phyloP scores from a whole-genome alignment of 1,284 basidiomycete genomes.

The Rhodofomes roseus region DNA sequence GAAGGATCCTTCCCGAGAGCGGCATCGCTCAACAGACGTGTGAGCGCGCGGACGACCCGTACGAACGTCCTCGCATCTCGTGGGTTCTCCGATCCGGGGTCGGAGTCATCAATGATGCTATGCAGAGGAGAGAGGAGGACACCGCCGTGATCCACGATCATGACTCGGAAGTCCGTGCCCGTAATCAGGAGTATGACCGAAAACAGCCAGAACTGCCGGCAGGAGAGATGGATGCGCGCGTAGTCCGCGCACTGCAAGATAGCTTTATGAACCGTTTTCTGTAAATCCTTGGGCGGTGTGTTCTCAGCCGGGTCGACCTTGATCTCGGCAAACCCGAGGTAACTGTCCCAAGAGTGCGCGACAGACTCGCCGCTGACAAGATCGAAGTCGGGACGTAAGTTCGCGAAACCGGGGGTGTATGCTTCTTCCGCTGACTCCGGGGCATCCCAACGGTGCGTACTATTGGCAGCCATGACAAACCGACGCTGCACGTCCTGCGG shows the following conservation, averaged over 20 bases:
- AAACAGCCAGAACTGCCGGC: background rate
- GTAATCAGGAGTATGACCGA: background rate
- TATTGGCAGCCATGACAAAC: no score
- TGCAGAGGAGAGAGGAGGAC: background rate
- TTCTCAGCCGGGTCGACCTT: background rate
- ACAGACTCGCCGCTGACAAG: background rate
- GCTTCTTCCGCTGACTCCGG: background rate
- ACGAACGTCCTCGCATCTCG: no score
- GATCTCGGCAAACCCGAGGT: background rate
- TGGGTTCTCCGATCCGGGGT: no score
- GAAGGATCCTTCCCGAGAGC: no score
- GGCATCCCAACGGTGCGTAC: no score
- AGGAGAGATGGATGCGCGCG: background rate
- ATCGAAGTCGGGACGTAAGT: background rate
- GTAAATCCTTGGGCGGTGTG: background rate
- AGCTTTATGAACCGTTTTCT: background rate
- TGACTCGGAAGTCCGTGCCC: background rate
- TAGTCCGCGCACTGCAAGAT: background rate
- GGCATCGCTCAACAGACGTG: no score
- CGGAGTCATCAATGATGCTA: background rate
- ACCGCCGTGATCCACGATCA: background rate
- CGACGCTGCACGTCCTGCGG: no score
- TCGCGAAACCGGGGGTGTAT: background rate
- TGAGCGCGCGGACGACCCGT: no score
- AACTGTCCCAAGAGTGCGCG: background rate